A percentile compares a stretch with the other conserved stretches of the same genome.
Evolutionary conservation across 2,329 filamentous ascomycete genomes (phyloP).

Genomic region (Aschersonia sp.): DNA sequence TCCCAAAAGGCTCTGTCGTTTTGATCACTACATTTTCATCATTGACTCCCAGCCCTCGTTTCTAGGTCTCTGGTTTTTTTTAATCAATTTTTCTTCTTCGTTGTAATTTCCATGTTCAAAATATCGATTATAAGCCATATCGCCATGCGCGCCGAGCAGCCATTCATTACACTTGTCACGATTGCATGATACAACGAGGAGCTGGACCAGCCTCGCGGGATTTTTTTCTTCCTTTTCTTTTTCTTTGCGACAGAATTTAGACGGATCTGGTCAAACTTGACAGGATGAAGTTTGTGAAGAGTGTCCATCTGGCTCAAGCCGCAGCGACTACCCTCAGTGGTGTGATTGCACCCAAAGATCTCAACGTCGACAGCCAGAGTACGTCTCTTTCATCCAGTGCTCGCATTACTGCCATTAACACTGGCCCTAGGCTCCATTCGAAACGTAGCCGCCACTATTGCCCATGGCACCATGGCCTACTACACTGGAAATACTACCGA

Average conservation of each 20-base stretch:
- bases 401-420: neutral
- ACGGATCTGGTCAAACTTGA: neutral
- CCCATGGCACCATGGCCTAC: conserved; percentile 46
- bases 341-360: conserved; percentile 19
- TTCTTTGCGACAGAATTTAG: neutral
- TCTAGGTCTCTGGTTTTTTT: no score
- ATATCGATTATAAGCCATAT: no score
- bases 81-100: no score
- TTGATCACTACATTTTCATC: no score
- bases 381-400: conserved; percentile 6
- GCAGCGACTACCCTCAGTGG: conserved; percentile 10
- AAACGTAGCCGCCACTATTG: conserved; percentile 44
- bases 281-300: conserved; percentile 12
- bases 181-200: no score
- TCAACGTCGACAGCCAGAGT: conserved; percentile 23
- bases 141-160: no score
- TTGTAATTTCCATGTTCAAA: no score
- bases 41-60: no score
- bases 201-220: neutral
- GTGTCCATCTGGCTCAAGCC: conserved; percentile 9
- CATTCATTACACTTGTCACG: no score
- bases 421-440: conserved; percentile 41
- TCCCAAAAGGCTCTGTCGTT: no score
- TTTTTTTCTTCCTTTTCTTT: neutral
- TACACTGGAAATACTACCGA: conserved; percentile 45